These are phyloP conservation scores for Cinchona pubescens DNA, from an alignment of 257 asterid genomes.

Conservation along the genomic window DNA sequence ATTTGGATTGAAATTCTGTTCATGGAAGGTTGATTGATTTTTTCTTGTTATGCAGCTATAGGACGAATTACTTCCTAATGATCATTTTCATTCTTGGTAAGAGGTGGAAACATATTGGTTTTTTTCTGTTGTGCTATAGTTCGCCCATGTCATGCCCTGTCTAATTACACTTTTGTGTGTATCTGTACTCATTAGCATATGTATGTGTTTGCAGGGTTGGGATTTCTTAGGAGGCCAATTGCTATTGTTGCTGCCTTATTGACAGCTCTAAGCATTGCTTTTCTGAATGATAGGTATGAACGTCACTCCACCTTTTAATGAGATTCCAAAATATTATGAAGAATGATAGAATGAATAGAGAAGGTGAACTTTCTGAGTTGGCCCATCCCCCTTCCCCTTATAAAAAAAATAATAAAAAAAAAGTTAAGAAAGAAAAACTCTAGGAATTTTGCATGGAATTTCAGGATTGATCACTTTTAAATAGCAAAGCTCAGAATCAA, in stretches of 20 bases:
- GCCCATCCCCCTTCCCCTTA: neutral
- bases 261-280: slow-evolving; percentile 83
- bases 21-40: neutral
- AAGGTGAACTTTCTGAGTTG: neutral
- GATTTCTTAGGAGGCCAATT: slow-evolving; percentile 74
- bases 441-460: neutral
- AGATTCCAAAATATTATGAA: neutral
- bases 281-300: slow-evolving; percentile 83
- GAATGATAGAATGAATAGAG: neutral
- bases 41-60: slow-evolving; percentile 55
- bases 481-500: neutral
- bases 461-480: neutral
- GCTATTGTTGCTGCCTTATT: slow-evolving; percentile 78
- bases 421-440: neutral
- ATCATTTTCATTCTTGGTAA: slow-evolving; percentile 77
- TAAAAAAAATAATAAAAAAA: neutral
- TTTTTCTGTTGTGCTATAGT: slow-evolving; percentile 6
- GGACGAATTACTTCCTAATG: slow-evolving; percentile 92
- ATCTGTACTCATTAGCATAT: neutral
- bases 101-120: slow-evolving; percentile 17
- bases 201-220: slow-evolving; percentile 55
- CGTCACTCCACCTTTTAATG: neutral
- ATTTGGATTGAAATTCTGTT: neutral
- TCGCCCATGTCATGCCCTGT: neutral
- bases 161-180: neutral